Base-by-base conservation (phyloP, 2,329 filamentous ascomycete species). In the Malbranchea cinnamomea region DNA sequence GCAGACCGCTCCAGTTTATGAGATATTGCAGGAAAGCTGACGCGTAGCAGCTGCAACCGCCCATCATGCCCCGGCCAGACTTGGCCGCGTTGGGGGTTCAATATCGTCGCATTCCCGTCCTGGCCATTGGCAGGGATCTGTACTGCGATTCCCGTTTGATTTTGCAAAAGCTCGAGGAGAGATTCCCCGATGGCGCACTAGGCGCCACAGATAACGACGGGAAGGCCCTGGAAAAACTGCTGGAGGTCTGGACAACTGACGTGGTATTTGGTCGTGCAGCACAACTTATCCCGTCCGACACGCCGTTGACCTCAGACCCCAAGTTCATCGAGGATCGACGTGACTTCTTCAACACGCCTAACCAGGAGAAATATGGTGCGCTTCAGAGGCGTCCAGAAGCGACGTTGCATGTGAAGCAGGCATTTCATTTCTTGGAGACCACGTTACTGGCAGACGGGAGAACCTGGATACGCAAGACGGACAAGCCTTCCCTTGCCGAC, bases 121-220 rank as follows among this genome's bases (percentile, higher is more conserved):
- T 82, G 29, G 56, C 70, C 13, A 71, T 81, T 40, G 76, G 74
- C 10, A 60, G 67, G 4, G 69, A 79, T 44, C 56, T 83, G 24
- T 82, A 80, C 55, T 58, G 71, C 36, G 78, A 83, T 57, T 74
- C 73, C 2, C 68, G 73, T 2, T 64, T 81, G 13, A 81, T 82
- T 41, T 50, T 83, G 12, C 51, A 52, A 15, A 75, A 72, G 48
- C 67, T 83, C 1, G 72, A 80, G 42, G 42, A 56, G 1, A 53
- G 67, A 20, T 70, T 67, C 45, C 66, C 66, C 0, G 38, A 59
- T 2, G 48, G 55, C 9, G 46, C 57, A 44, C 35, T 59, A 37
- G 53, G 56, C 21, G 48, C 59, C 19, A 41, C 52, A 2, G 45
- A 47, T 17, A 45, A 49, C 2, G 58, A 65, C 6, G 50, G 63